Conservation (phyloP, 2,329 filamentous ascomycete species). For the Trichoderma semiorbis region DNA sequence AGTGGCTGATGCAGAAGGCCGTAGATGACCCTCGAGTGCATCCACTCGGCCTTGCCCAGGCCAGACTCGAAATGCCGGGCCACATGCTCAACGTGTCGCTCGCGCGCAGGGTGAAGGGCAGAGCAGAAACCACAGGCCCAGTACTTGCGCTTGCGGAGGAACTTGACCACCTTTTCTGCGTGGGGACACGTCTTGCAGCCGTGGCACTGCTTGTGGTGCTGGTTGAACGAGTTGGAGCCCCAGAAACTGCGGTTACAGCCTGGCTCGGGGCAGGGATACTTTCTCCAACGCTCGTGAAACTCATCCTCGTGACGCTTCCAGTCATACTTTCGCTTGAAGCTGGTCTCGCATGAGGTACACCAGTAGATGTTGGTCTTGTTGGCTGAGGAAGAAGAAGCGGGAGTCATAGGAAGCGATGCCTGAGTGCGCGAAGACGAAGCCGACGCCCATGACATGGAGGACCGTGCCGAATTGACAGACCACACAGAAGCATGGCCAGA, state of each 20-base stretch:
- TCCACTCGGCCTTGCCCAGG: constrained; percentile 63
- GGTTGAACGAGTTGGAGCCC: constrained; percentile 65
- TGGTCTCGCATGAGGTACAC: constrained; percentile 60
- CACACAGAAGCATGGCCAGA: constrained; percentile 47
- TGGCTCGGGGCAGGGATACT: constrained; percentile 62
- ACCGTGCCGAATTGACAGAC: constrained; percentile 41
- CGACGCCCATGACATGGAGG: constrained; percentile 41
- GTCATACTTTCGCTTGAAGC: constrained; percentile 65
- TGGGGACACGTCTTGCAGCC: constrained; percentile 63
- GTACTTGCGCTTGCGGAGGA: constrained; percentile 60
- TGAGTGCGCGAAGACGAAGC: constrained; percentile 35
- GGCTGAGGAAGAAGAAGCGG: constrained; percentile 29
- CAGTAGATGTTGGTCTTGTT: constrained; percentile 50
- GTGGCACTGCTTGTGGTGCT: constrained; percentile 64
- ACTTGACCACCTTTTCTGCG: constrained; percentile 60
- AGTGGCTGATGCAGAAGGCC: constrained; percentile 64
- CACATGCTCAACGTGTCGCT: constrained; percentile 66
- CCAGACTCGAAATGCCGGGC: constrained; percentile 64
- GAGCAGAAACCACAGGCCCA: constrained; percentile 69
- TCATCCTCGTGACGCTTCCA: constrained; percentile 69
- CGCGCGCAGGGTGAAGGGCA: constrained; percentile 58
- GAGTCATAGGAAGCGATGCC: constrained; percentile 36
- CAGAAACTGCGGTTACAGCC: constrained; percentile 65
- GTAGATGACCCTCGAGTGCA: constrained; percentile 66
- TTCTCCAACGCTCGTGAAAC: constrained; percentile 65